Evolutionary conservation across 495 filamentous ascomycete species (phyloP), one percentile per base, ranked within the genome.

Genomic region (Trichoderma orchidacearum): DNA sequence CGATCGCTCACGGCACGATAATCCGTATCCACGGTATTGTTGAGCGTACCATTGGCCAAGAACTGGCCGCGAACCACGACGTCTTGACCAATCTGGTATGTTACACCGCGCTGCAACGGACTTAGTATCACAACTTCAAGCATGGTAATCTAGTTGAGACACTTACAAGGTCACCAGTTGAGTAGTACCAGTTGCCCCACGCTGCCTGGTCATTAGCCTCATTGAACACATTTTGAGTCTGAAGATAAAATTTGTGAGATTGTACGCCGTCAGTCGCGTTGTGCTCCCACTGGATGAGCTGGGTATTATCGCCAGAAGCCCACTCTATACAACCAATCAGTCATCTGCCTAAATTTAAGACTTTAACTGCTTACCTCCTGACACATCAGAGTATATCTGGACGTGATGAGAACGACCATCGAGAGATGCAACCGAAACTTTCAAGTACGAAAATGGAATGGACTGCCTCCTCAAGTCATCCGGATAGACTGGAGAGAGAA

Each of bases 401-500:
- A 96, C 80, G 35, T 83, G 73, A 56, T 88, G 83, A 31, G 70
- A 70, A 17, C 75, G 81, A 30, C 81, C 75, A 59, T 79, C 76
- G 0, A 70, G 51, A 5, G 72, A 72, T 32, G 50, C 63, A 12
- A 88, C 86, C 57, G 84, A 75, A 25, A 92, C 76, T 15, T 81
- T 80, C 25, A 96, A 64, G 66, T 97, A 97, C n/a, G 86, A 85
- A 25, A 89, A 90, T 31, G 90, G 87, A 45, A 95, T 80, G 30
- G 88, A 87, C 71, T 97, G 92, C 45, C 90, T 81, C 58, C 84
- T 75, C 59, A 90, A 84, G 60, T 93, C 95, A 9, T 85, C 84
- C 1, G 90, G 86, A 12, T 88, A 95, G 41, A 97, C 86, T 0
- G 92, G 92, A 3, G 88, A 90, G 30, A 95, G 72, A 65, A 96